Percentiles rank a stretch among this genome's conserved stretches.
These are phyloP conservation scores for Jaminaea rosea DNA, from an alignment of 1,284 basidiomycete genomes.

Conservation along the genomic window DNA sequence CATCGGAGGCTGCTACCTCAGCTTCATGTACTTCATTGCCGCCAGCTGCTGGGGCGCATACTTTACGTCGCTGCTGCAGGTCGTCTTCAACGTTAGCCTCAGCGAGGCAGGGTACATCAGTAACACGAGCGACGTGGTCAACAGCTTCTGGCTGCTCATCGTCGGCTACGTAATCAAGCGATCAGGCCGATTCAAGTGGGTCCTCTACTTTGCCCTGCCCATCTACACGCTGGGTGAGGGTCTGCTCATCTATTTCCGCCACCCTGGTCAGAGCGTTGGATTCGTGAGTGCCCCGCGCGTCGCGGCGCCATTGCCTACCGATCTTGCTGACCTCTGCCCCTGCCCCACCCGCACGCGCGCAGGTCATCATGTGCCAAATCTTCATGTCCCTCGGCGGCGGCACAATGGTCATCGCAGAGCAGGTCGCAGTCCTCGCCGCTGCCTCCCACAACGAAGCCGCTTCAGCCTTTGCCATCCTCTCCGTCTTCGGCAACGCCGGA, in stretches of 20 bases:
- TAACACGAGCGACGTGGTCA: neutral
- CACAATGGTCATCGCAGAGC: neutral
- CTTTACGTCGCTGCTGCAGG: neutral
- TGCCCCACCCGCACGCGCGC: too few relatives aligned
- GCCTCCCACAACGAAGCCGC: neutral
- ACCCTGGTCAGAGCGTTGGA: neutral
- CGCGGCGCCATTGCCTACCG: too few relatives aligned
- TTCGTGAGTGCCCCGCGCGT: too few relatives aligned
- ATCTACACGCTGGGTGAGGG: neutral
- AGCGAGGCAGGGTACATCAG: neutral
- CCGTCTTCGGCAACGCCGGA: neutral
- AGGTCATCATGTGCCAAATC: slow-evolving; percentile 1
- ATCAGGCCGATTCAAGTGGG: neutral
- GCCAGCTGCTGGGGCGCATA: neutral
- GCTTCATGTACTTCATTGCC: neutral
- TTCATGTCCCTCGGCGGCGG: slow-evolving; percentile 1
- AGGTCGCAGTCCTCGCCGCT: neutral
- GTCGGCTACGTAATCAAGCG: neutral
- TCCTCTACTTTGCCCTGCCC: neutral
- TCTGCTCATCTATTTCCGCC: slow-evolving; percentile 1
- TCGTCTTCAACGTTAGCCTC: neutral
- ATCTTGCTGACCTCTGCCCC: too few relatives aligned
- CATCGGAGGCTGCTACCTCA: neutral
- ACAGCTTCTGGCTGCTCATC: neutral
- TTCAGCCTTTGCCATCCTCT: neutral